These are phyloP conservation scores for Yarrowia galli DNA, from an alignment of 1,139 yeast genomes.

Conservation along the genomic window DNA sequence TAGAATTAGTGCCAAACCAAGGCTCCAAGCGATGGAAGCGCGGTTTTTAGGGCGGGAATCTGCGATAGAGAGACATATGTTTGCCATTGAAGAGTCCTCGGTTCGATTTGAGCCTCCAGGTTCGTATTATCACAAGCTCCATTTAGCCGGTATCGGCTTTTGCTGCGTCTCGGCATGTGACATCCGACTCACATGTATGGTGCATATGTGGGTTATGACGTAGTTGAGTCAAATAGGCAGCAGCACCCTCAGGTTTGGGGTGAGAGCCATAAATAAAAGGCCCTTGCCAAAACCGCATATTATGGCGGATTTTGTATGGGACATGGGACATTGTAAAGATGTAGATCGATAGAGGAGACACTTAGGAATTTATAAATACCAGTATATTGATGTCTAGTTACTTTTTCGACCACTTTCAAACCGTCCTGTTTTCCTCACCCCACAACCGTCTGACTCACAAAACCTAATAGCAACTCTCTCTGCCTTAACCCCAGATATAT, in stretches of 20 bases:
- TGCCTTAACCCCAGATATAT: conserved; percentile 34
- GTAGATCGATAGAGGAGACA: background rate
- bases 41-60: background rate
- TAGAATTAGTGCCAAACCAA: background rate
- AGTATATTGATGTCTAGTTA: background rate
- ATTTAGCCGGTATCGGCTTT: conserved; percentile 22
- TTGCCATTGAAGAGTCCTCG: no score
- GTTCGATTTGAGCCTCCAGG: background rate
- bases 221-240: conserved; percentile 12
- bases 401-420: background rate
- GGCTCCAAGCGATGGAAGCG: background rate
- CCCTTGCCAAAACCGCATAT: background rate
- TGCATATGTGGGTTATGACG: conserved; percentile 22
- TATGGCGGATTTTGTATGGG: conserved; percentile 14
- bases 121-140: background rate
- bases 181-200: conserved; percentile 11
- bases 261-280: background rate
- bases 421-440: conserved; percentile 1
- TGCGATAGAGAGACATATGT: background rate
- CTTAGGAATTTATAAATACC: background rate
- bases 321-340: background rate
- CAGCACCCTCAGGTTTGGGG: no score
- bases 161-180: conserved; percentile 35
- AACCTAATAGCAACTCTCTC: conserved; percentile 27
- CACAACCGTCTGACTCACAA: conserved; percentile 26